Percentiles rank a stretch among this genome's conserved stretches.
phyloP scores from a whole-genome alignment of 257 asterid species.

The Solanum clarkiae region DNA sequence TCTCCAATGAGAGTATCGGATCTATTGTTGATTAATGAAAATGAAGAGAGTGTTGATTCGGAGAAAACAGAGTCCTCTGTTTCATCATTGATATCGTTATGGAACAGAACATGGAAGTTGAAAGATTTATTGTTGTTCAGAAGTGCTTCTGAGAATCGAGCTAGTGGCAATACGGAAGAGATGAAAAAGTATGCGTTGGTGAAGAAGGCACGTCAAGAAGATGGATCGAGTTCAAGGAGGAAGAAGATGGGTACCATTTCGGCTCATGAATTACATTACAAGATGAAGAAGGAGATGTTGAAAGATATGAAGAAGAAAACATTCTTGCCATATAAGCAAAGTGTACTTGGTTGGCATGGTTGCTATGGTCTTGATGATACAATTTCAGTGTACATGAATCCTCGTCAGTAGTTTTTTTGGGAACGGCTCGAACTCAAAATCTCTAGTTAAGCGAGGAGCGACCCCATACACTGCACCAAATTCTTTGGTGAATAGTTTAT shows the following conservation, averaged over 20 bases:
- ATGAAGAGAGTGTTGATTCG: constrained; percentile 3
- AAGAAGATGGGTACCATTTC: constrained; percentile 19
- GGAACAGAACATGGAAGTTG: constrained; percentile 66
- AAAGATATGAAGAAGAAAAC: constrained; percentile 78
- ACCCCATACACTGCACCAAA: rapidly evolving
- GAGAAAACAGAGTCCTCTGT: constrained; percentile 3
- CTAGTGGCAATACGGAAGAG: constrained; percentile 22
- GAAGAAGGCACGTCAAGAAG: constrained; percentile 7
- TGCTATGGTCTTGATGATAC: constrained; percentile 57
- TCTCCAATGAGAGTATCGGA: constrained; percentile 68
- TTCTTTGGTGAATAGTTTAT: neutral
- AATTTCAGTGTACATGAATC: neutral
- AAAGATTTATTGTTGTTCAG: constrained; percentile 71
- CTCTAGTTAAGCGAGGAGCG: too few relatives aligned
- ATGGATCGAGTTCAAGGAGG: constrained; percentile 50
- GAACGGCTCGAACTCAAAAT: too few relatives aligned
- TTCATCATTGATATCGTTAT: constrained; percentile 22
- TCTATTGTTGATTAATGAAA: constrained; percentile 6
- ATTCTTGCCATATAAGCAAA: constrained; percentile 64
- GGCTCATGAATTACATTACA: constrained; percentile 83
- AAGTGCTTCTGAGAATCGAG: constrained; percentile 84
- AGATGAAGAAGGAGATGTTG: constrained; percentile 45
- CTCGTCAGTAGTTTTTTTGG: neutral
- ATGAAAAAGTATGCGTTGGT: constrained; percentile 17
- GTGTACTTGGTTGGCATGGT: constrained; percentile 62